Base-by-base conservation (phyloP, 176 grass and related monocot species). In the Melocanna baccifera region DNA sequence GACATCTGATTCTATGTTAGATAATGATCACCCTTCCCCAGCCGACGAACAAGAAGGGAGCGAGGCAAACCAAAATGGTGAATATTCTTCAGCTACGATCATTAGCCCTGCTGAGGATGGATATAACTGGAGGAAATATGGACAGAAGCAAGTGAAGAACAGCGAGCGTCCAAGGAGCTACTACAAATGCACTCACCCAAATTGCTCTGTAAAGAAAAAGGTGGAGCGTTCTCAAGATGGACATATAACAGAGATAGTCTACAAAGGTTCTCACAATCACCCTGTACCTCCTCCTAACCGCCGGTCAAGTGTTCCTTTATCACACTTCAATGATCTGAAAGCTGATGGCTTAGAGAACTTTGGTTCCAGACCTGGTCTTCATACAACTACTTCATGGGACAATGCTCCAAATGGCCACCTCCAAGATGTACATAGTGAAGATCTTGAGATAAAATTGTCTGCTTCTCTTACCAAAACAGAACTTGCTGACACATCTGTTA, bases 71-170 rank as follows among this genome's bases (percentile, higher is more conserved):
- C 82, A 18, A 79, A 85, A 68, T 36, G 79, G 43, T 39, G 88
- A 94, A 13, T 69, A 83, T 65, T 88, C 30, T 50, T 91, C 89
- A 6, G 52, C 15, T 34, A 34, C 66, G 32, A 53, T 90, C 12
- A 83, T 78, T 4, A 23, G 68, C 26, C 80, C 48, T 46, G 48
- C 77, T 0, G 91, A 93, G 42, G 95, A 97, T 86, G 92, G 90
- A 77, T 97, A 94, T 83, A 97, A 92, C 73, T 97, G 95, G 95
- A 92, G 92, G 80, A 97, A 94, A 75, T 97, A 97, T 73, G 95
- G 92, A 67, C 80, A 94, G 39, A 94, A 91, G 77, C 92, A 93
- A 78, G 91, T 93, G 9, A 97, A 94, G 70, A 87, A 75, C 40
- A 90, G 92, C 30, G 82, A 88, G 71, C 79, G 86, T 75, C 95